Base-by-base conservation (phyloP, 1,284 basidiomycete species). In the Malassezia arunalokei region DNA sequence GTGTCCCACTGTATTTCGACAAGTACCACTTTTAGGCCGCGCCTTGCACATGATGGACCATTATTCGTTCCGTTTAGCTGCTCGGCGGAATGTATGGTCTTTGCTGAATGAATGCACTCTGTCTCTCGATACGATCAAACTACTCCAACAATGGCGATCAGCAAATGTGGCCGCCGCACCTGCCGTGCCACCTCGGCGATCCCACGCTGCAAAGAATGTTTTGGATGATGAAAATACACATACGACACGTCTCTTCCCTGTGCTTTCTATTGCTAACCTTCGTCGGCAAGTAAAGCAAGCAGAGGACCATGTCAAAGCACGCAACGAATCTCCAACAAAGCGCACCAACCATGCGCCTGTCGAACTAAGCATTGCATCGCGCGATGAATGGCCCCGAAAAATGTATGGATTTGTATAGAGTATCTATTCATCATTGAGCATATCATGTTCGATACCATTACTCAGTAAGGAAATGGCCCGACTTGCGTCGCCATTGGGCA, bases 1-100 rank as follows among this genome's bases (percentile, higher is more conserved):
- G 44, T 55, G 66, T 53, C 59, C 53, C 29, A 47, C 43, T 29
- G 46, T 54, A 27, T 72, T 71, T 43, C 44, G 48, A 14, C 57
- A 64, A 31, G 24, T 57, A 14, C 47, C 62, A 29, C 59, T 72
- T 40, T 44, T 69, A 28, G 57, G 54, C 12, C 54, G 68, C 14
- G 64, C 66, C 9, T 29, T 72, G 33, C 59, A 62, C 52, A 40
- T 68, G 42, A 58, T 69, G 54, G 61, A 68, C 39, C 56, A 57
- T 42, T 86, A 87, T 58, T 82, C 87, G 60, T 94, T 88, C 8
- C 62, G 62, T n/a, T 55, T 67, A 15, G 86, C 89, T 9, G 88
- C 94, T 47, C 81, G 92, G 43, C 79, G 87, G 51, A 94, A 89
- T 71, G 84, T 98, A 59, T 76, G 95, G 59, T 91, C 98, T 58